phyloP scores from a whole-genome alignment of 345 rosid species.

The Cardamine occulta region DNA sequence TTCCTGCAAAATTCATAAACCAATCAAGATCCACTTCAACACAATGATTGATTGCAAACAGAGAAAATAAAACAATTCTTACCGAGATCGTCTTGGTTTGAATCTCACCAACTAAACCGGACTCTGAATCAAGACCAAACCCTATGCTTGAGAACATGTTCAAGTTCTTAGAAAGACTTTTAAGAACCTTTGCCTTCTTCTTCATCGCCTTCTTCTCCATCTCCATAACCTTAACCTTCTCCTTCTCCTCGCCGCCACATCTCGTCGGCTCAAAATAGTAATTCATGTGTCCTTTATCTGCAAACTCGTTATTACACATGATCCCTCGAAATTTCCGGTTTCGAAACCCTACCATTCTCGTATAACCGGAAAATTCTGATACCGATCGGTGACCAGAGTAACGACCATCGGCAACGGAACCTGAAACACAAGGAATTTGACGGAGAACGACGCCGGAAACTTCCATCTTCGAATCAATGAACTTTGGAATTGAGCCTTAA shows the following conservation, averaged over 20 bases:
- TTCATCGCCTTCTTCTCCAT: constrained; percentile 46
- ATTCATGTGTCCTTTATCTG: constrained; percentile 49
- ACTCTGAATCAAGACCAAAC: constrained; percentile 43
- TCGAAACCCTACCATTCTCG: not conserved
- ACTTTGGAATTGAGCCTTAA: constrained; percentile 31
- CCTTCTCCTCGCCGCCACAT: constrained; percentile 35
- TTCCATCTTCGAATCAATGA: constrained; percentile 32
- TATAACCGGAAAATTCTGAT: constrained; percentile 20
- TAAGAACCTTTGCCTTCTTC: constrained; percentile 56
- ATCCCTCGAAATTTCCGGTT: constrained; percentile 17
- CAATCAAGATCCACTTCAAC: constrained; percentile 3
- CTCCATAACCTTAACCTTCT: constrained; percentile 40
- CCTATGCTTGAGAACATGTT: constrained; percentile 48
- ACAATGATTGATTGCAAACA: not conserved
- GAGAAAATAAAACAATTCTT: not conserved
- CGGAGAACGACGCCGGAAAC: constrained; percentile 45
- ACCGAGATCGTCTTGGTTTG: constrained; percentile 57
- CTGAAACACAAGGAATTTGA: constrained; percentile 34
- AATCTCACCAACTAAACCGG: constrained; percentile 43
- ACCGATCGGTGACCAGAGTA: constrained; percentile 29
- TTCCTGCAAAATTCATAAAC: constrained; percentile 50
- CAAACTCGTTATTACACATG: constrained; percentile 39
- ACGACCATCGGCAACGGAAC: constrained; percentile 27
- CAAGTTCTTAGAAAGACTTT: constrained; percentile 53
- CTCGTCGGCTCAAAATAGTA: constrained; percentile 45